These are phyloP conservation scores for Aspergillus sp. DNA, from an alignment of 2,329 filamentous ascomycete genomes.

Conservation along the genomic window DNA sequence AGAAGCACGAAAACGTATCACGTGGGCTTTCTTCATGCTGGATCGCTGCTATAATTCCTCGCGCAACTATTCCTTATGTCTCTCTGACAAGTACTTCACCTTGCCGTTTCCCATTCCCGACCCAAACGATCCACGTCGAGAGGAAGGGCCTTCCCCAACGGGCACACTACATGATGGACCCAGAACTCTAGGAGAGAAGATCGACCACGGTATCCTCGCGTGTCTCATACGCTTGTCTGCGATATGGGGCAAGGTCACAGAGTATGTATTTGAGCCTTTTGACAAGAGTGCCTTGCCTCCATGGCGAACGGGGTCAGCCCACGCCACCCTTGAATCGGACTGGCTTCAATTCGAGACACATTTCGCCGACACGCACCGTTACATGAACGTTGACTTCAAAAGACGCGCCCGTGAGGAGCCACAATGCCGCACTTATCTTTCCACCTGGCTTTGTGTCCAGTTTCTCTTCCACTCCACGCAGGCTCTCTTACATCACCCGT, in stretches of 20 bases:
- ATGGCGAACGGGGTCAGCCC: conserved; percentile 24
- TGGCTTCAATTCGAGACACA: conserved; percentile 28
- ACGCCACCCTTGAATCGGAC: conserved; percentile 23
- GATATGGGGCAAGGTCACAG: conserved; percentile 25
- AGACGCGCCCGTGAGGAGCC: conserved; percentile 23
- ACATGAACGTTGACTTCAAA: conserved; percentile 26
- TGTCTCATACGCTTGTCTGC: conserved; percentile 23
- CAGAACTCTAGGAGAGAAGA: conserved; percentile 16
- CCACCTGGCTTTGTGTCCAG: conserved; percentile 27
- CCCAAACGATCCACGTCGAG: background rate
- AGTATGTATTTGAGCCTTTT: conserved; percentile 24
- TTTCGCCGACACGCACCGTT: conserved; percentile 27
- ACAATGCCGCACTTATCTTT: conserved; percentile 19
- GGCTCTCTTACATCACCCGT: conserved; percentile 25
- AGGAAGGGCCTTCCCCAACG: background rate
- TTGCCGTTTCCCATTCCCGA: conserved; percentile 16
- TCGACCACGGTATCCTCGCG: conserved; percentile 21
- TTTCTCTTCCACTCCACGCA: conserved; percentile 27
- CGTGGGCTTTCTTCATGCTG: conserved; percentile 27
- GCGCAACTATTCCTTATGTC: conserved; percentile 23
- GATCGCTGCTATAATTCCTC: conserved; percentile 26
- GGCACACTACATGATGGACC: conserved; percentile 18
- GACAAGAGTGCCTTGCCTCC: conserved; percentile 15
- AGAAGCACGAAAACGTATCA: conserved; percentile 19
- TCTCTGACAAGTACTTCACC: conserved; percentile 24